Evolutionary conservation across 495 filamentous ascomycete species (phyloP), one percentile per base, ranked within the genome.

Genomic region (Aspergillus coremiiformis): DNA sequence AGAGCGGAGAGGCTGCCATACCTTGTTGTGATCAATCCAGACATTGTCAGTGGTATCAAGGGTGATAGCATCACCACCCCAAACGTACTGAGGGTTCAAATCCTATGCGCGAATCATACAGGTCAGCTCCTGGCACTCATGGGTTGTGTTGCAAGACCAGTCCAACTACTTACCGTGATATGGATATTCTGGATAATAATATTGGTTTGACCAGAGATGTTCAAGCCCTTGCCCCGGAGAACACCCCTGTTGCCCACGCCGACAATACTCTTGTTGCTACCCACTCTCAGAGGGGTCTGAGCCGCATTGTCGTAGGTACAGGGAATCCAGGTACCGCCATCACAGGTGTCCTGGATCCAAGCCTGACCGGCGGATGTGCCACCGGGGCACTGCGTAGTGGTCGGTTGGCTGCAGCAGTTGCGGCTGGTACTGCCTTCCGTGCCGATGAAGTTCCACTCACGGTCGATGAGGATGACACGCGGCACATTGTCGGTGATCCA

Each of bases 391-490:
- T 41, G 20, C 1, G 37, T 41, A 17, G 37, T 41, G 37, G 37
- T 21, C 1, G 5, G 4, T 17, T 20, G 1, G 17, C 37, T 41
- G 27, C 55, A 57, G 27, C 43, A 44, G 5, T 33, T 53, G 26
- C 44, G 44, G 26, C 60, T 66, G 0, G 57, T 54, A 0, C 58
- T 67, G 17, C 71, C 71, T 44, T 72, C 64, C 20, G 58, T 68
- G 1, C 58, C 64, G 27, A 60, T 66, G 42, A 71, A 73, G 53
- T 73, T 64, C 54, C 61, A 76, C 19, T 54, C 61, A 37, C 65
- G 66, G 30, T 63, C 54, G 22, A 76, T 47, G 21, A 76, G 57
- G 43, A 76, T 73, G 11, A 73, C 70, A 37, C 67, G 67, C n/a
- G 72, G 33, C 7, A 56, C 52, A 24, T 60, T 58, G 49, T 69